A percentile compares a stretch with the other conserved stretches of the same genome.
phyloP scores from a whole-genome alignment of 371 early-diverging fungal genomes.

The Mortierella sp. region DNA sequence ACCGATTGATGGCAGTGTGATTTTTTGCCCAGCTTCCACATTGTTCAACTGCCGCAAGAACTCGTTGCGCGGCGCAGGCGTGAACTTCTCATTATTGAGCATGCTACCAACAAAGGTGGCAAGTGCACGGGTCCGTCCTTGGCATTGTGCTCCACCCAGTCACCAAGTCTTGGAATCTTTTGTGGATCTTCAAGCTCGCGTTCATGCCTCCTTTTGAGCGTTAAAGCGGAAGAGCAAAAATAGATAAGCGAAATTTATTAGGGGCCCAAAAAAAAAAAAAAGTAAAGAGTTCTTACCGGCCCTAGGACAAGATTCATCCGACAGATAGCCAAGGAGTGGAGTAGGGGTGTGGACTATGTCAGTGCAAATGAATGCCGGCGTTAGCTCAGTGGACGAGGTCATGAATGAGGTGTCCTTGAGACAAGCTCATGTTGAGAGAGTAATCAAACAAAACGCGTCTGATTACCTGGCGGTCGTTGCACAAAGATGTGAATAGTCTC shows the following conservation, averaged over 20 bases:
- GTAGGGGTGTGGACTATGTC: no score
- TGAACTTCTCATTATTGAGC: slow-evolving; percentile 18
- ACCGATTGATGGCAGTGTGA: slow-evolving; percentile 24
- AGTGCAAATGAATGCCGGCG: no score
- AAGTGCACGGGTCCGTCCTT: slow-evolving; percentile 5
- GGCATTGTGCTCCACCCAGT: slow-evolving; percentile 4
- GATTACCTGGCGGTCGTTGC: not conserved
- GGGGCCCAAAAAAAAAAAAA: no score
- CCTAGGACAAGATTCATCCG: no score
- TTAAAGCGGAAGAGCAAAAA: no score
- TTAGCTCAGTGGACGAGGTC: no score
- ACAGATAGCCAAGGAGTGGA: no score
- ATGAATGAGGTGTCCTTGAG: no score
- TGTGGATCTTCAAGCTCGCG: slow-evolving; percentile 7
- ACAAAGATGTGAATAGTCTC: slow-evolving; percentile 1
- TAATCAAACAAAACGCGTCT: not conserved
- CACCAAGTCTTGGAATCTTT: slow-evolving; percentile 4
- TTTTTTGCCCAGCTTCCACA: slow-evolving; percentile 20
- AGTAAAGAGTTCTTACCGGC: no score
- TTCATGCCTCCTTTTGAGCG: slow-evolving; percentile 7
- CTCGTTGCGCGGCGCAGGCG: slow-evolving; percentile 18
- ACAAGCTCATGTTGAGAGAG: not conserved
- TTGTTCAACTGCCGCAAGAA: slow-evolving; percentile 15
- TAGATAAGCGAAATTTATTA: no score
- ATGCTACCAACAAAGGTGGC: slow-evolving; percentile 1